Evolutionary conservation across 2,329 filamentous ascomycete species (phyloP).

Genomic region (Talaromyces pinophilus): DNA sequence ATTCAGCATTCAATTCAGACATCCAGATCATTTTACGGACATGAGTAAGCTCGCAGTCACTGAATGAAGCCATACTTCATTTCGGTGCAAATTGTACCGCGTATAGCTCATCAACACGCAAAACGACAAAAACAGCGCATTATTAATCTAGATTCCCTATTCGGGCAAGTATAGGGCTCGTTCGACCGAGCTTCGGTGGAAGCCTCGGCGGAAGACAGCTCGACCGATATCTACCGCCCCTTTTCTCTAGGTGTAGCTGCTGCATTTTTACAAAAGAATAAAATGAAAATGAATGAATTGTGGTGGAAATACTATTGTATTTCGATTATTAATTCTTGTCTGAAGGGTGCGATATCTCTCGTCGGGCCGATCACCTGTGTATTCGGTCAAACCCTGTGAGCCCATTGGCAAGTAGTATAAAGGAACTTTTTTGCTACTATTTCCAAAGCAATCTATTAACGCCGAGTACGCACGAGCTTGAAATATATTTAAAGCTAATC

Average conservation of each 20-base stretch:
- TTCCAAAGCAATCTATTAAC: neutral
- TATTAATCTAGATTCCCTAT: slow-evolving; percentile 2
- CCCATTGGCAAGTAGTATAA: neutral
- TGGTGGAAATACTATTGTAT: neutral
- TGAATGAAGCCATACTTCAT: neutral
- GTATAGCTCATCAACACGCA: neutral
- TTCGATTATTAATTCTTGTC: neutral
- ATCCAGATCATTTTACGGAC: neutral
- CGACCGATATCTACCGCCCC: neutral
- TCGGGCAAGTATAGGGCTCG: neutral
- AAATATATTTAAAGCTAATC: neutral
- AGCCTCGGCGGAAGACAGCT: neutral
- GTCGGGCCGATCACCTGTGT: neutral
- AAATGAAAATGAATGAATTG: neutral
- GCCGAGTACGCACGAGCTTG: neutral
- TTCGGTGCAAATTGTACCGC: neutral
- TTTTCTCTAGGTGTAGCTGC: neutral
- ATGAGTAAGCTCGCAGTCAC: neutral
- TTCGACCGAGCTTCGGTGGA: slow-evolving; percentile 4
- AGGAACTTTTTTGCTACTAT: neutral
- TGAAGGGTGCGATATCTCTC: neutral
- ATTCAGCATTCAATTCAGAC: neutral
- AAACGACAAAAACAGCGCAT: neutral
- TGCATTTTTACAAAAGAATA: neutral
- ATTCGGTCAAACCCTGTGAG: neutral